These are phyloP conservation scores for Hypoxylon sp. DNA, from an alignment of 2,329 filamentous ascomycete species.

Conservation along the genomic window DNA sequence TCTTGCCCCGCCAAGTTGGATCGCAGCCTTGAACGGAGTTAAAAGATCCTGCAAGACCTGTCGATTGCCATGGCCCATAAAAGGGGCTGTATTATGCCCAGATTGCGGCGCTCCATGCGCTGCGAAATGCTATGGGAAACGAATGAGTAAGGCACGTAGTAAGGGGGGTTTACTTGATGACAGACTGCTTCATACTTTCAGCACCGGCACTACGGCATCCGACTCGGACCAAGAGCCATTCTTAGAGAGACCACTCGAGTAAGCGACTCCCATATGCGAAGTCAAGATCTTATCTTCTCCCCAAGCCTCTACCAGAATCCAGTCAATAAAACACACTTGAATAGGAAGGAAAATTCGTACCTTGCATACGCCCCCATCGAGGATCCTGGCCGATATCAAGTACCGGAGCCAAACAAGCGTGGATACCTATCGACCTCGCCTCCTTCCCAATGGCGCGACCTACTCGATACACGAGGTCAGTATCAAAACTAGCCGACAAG, in stretches of 20 bases:
- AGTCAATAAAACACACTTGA: conserved; percentile 12
- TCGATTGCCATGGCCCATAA: conserved; percentile 54
- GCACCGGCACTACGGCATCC: conserved; percentile 54
- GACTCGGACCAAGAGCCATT: conserved; percentile 53
- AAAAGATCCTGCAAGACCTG: conserved; percentile 54
- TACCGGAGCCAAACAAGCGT: conserved; percentile 55
- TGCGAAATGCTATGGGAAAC: conserved; percentile 50
- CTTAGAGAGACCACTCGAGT: conserved; percentile 54
- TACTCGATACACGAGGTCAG: conserved; percentile 52
- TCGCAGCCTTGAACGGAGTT: conserved; percentile 53
- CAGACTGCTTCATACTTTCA: conserved; percentile 47
- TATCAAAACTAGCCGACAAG: conserved; percentile 54
- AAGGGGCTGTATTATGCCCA: conserved; percentile 54
- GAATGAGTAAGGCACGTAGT: conserved; percentile 5
- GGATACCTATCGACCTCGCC: conserved; percentile 55
- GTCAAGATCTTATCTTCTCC: conserved; percentile 56
- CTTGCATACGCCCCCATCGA: conserved; percentile 55
- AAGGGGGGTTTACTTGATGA: not conserved
- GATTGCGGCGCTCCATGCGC: conserved; percentile 54
- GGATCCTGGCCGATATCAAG: conserved; percentile 55
- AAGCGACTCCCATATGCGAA: conserved; percentile 55
- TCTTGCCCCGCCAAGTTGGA: conserved; percentile 52
- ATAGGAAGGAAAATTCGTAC: conserved; percentile 31
- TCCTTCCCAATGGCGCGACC: conserved; percentile 54
- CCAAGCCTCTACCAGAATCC: conserved; percentile 51